These are phyloP conservation scores for Collybiopsis confluens DNA, from an alignment of 768 basidiomycete genomes.

Conservation along the genomic window DNA sequence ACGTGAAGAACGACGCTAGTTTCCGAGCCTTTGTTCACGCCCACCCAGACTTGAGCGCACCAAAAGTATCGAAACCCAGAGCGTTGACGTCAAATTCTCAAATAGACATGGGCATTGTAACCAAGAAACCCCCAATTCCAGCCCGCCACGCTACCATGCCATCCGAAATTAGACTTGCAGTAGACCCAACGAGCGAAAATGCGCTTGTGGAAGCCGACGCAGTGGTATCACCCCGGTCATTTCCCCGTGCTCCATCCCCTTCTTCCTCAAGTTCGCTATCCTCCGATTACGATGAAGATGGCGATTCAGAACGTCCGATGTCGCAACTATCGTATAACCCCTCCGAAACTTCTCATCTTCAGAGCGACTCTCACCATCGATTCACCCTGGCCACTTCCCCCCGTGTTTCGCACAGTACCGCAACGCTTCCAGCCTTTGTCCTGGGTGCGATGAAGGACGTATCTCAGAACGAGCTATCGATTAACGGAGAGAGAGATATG, in stretches of 20 bases:
- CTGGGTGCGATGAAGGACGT: constrained; percentile 3
- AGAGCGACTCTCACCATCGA: constrained; percentile 15
- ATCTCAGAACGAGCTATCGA: neutral
- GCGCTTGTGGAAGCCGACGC: neutral
- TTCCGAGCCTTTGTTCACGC: constrained; percentile 90
- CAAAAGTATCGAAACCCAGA: constrained; percentile 32
- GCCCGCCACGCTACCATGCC: constrained; percentile 2
- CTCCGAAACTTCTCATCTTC: constrained; percentile 36
- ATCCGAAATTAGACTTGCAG: neutral
- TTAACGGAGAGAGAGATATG: constrained; percentile 34
- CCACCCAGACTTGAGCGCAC: constrained; percentile 71
- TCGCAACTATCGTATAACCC: constrained; percentile 31
- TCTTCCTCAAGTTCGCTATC: constrained; percentile 3
- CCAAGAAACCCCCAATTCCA: constrained; percentile 22
- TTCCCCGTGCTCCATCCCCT: neutral
- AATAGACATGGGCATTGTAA: constrained; percentile 6
- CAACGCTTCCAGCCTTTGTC: constrained; percentile 12
- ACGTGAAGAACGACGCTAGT: constrained; percentile 86
- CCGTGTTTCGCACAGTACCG: constrained; percentile 11
- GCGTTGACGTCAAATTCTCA: constrained; percentile 21
- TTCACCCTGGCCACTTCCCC: constrained; percentile 16
- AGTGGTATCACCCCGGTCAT: neutral
- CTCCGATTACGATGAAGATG: constrained; percentile 3
- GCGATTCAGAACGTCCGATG: neutral
- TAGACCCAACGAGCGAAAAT: neutral